Percentiles rank a stretch among this genome's conserved stretches.
phyloP scores from a whole-genome alignment of 2,329 filamentous ascomycete species.

The Ascosphaera aggregata region DNA sequence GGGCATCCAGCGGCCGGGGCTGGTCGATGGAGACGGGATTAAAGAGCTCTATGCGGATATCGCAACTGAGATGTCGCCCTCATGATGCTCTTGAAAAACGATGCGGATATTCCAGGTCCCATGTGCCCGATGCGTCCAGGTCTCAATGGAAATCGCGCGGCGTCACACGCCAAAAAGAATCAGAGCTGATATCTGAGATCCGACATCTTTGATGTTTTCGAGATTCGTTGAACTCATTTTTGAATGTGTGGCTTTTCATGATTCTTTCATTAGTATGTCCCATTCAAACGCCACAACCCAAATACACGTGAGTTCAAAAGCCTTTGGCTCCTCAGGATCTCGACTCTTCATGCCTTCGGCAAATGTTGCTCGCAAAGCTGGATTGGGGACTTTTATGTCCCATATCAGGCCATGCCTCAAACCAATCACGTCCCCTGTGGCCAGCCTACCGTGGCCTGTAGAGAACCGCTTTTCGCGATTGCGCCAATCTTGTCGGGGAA shows the following conservation, averaged over 20 bases:
- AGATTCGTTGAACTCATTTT: background rate
- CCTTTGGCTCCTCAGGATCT: background rate
- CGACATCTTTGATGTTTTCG: too few species aligned
- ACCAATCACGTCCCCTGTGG: slow-evolving; percentile 8
- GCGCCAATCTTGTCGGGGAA: slow-evolving; percentile 1
- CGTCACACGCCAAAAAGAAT: too few species aligned
- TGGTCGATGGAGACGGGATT: too few species aligned
- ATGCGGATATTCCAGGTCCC: too few species aligned
- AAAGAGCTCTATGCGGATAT: too few species aligned
- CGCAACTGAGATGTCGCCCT: too few species aligned
- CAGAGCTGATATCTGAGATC: too few species aligned
- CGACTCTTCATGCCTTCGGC: background rate
- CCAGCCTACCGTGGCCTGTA: slow-evolving; percentile 5
- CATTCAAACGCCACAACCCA: slow-evolving; percentile 19
- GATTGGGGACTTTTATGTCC: slow-evolving; percentile 16
- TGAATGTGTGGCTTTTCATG: background rate
- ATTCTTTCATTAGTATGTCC: slow-evolving; percentile 10
- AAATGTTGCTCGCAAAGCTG: too few species aligned
- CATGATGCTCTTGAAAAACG: too few species aligned
- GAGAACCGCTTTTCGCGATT: background rate
- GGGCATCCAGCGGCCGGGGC: too few species aligned
- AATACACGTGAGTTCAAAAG: slow-evolving; percentile 3
- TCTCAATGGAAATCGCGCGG: too few species aligned
- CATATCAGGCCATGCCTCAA: slow-evolving; percentile 14
- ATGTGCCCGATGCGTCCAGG: too few species aligned